Percentiles rank a stretch among this genome's conserved stretches.
These are phyloP conservation scores for Trichocladium antarcticum DNA, from an alignment of 495 filamentous ascomycete genomes.

Conservation along the genomic window DNA sequence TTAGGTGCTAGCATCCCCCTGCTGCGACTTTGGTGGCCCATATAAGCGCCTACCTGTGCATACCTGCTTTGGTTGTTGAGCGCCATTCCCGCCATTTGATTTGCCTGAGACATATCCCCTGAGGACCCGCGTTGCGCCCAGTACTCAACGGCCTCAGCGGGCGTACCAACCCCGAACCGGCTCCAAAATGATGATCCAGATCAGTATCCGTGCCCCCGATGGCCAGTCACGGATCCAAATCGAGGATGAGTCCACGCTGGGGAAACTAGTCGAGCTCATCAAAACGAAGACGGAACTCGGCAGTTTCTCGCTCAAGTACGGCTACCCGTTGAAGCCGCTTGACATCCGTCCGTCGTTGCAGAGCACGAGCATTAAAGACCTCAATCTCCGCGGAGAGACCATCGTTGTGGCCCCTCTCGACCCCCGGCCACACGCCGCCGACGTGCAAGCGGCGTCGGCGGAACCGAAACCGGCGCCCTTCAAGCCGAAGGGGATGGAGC, in stretches of 20 bases:
- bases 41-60: not conserved
- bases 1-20: not conserved
- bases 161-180: not conserved
- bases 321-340: slow-evolving; percentile 70
- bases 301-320: slow-evolving; percentile 69
- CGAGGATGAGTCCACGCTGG: slow-evolving; percentile 52
- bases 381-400: slow-evolving; percentile 73
- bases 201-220: slow-evolving; percentile 29
- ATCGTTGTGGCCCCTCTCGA: slow-evolving; percentile 50
- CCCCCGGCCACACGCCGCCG: not conserved
- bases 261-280: slow-evolving; percentile 36
- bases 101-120: too few species aligned
- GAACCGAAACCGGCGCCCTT: slow-evolving; percentile 15
- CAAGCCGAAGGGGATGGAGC: slow-evolving; percentile 25
- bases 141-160: too few species aligned
- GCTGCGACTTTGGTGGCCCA: not conserved
- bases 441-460: not conserved
- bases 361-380: slow-evolving; percentile 27
- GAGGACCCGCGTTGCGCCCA: not conserved
- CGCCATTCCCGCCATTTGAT: not conserved
- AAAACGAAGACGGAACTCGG: slow-evolving; percentile 26
- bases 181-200: slow-evolving; percentile 24
- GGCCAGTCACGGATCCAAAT: slow-evolving; percentile 47
- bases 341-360: slow-evolving; percentile 36
- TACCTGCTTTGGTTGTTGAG: not conserved